These are phyloP conservation scores for Candida nitratophila DNA, from an alignment of 805 yeast genomes.

Conservation along the genomic window DNA sequence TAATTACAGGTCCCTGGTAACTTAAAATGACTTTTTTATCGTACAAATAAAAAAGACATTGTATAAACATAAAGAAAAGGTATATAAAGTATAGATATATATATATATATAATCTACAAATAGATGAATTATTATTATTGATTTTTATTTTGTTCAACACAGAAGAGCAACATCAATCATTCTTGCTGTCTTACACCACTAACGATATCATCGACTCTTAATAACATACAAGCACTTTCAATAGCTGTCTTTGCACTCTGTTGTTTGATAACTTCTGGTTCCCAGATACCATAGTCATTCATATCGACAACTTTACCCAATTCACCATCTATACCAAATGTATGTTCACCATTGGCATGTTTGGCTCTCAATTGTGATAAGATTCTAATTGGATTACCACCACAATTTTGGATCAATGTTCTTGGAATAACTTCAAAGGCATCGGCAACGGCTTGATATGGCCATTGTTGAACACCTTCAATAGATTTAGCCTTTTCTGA, in stretches of 20 bases:
- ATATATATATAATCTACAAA: not conserved
- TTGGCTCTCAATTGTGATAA: constrained; percentile 90
- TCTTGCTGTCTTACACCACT: constrained; percentile 59
- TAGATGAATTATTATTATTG: too few relatives aligned
- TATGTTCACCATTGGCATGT: constrained; percentile 83
- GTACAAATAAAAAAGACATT: too few relatives aligned
- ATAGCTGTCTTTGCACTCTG: constrained; percentile 97
- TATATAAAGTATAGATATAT: not conserved
- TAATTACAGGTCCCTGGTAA: too few relatives aligned
- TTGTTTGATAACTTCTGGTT: constrained; percentile 96
- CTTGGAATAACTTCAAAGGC: constrained; percentile 98
- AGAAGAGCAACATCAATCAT: not conserved
- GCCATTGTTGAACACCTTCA: constrained; percentile 97
- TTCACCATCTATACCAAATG: constrained; percentile 94
- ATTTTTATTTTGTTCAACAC: not conserved
- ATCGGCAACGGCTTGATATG: constrained; percentile 97
- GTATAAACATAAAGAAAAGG: not conserved
- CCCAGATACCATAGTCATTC: constrained; percentile 97
- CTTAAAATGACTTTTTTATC: too few relatives aligned
- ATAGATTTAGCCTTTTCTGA: constrained; percentile 86
- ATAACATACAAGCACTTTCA: constrained; percentile 89
- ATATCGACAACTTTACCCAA: constrained; percentile 90
- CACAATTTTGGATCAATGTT: constrained; percentile 94
- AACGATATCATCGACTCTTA: constrained; percentile 96
- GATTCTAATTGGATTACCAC: constrained; percentile 90